These are phyloP conservation scores for Pseudocercospora fijiensis DNA, from an alignment of 2,329 filamentous ascomycete species.

Conservation along the genomic window DNA sequence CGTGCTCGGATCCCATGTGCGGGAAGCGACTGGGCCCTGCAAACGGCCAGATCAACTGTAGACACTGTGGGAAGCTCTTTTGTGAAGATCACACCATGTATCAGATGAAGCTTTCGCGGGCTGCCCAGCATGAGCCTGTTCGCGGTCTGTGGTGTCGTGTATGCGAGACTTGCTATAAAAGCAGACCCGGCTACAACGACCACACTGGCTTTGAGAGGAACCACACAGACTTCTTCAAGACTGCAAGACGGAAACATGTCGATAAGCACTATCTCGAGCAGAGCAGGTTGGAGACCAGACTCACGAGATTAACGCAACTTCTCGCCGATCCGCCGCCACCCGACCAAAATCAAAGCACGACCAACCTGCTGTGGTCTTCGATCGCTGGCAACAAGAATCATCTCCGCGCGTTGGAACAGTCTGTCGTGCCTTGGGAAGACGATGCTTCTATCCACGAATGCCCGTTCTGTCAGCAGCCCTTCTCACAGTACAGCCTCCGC, in stretches of 20 bases:
- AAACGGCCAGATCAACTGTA: slow-evolving; percentile 86
- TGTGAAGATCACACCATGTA: slow-evolving; percentile 99
- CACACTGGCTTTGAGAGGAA: slow-evolving; percentile 62
- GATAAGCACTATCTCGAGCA: slow-evolving; percentile 86
- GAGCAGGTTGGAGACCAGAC: slow-evolving; percentile 82
- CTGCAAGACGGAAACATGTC: slow-evolving; percentile 71
- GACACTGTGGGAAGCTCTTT: slow-evolving; percentile 88
- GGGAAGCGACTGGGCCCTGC: slow-evolving; percentile 74
- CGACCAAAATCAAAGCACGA: slow-evolving; percentile 56
- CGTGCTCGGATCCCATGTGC: slow-evolving; percentile 84
- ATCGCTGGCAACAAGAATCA: slow-evolving; percentile 65
- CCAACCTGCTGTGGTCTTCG: slow-evolving; percentile 58
- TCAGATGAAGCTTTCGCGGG: slow-evolving; percentile 93
- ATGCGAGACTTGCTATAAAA: slow-evolving; percentile 99
- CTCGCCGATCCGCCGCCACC: slow-evolving; percentile 69
- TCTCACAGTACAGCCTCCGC: slow-evolving; percentile 87
- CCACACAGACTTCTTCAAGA: slow-evolving; percentile 68
- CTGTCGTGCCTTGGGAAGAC: slow-evolving; percentile 89
- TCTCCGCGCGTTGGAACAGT: slow-evolving; percentile 73
- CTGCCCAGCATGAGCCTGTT: slow-evolving; percentile 84
- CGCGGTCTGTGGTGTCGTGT: slow-evolving; percentile 91
- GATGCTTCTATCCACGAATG: slow-evolving; percentile 77
- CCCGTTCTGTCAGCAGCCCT: slow-evolving; percentile 94
- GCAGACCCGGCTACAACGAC: slow-evolving; percentile 91
- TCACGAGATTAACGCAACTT: slow-evolving; percentile 85